Evolutionary conservation across 371 early-diverging fungal species (phyloP), one percentile per base, ranked within the genome.

Genomic region (Nematocida sp.): DNA sequence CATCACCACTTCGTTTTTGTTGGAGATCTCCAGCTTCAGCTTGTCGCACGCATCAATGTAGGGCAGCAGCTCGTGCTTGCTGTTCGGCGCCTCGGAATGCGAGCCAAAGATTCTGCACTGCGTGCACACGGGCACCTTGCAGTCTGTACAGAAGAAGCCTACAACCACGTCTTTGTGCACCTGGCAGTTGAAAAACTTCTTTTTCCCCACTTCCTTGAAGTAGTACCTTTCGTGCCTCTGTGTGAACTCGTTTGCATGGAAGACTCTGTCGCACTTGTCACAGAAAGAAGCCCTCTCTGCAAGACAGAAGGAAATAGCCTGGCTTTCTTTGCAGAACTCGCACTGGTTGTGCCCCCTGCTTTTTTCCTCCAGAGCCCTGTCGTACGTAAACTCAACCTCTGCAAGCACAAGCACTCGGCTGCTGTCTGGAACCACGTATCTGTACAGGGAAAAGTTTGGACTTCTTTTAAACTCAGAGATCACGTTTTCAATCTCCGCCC

Each of bases 231-330:
- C 38, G 56, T 84, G 84, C 41, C 83, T 66, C 60, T 75, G 77
- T 25, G 78, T 76, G 50, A 84, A 81, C 51, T 65, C 56, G 65
- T 82, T 79, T 27, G 7, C 19, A 51, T 84, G 84, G n/a, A 84
- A 78, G 37, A 64, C 38, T 17, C 64, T 49, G 49, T 84, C 84
- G 66, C 84, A 84, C 4, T 78, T 50, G 25, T 55, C 62, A 62
- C 84, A 84, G 34, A 84, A 81, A 27, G 57, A 63, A 5, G 84
- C 84, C 40, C 81, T 57, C 56, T 84, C 84, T 4, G 84, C 80
- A n/a, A 80, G 67, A 77, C 84, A 84, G 53, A 80, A 84, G 15
- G 79, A 64, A 32, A 74, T 63, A 2, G 81, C 43, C 3, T 54
- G 51, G n/a, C 65, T 43, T 7, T 34, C 36, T 25, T 67, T 41